Base-by-base conservation (phyloP, 257 asterid species). In the Apocynum venetum region DNA sequence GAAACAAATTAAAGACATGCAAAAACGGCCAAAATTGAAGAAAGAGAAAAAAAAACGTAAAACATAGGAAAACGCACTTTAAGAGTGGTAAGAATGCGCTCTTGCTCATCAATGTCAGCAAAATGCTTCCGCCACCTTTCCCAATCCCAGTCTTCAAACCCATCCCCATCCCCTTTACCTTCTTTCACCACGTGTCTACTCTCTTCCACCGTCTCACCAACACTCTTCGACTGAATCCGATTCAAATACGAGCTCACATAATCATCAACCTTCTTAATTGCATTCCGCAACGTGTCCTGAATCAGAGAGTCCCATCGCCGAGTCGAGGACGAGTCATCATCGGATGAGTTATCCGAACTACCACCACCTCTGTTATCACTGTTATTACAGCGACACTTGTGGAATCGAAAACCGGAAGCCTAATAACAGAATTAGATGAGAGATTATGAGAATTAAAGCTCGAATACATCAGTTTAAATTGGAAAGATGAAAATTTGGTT, bases 51-150 rank as follows among this genome's bases (percentile, higher is more conserved):
- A 9, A 17, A 17, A 40, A 31, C 6, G 64, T 51, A 48, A 52
- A 57, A 25, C 41, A 6, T 64, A 52, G 59, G 43, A 3, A 25
- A 71, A 38, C 41, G 73, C 55, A 95, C 99, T 96, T 91, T 90
- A 81, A 96, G 84, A 77, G 86, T 78, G 20, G 91, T 88, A 78
- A 91, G 83, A 77, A 89, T 71, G 31, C 93, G 90, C 82, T 91
- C 98, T 83, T 90, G 97, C 80, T 91, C 96, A 76, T 96, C 98
- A 68, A 93, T 90, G 83, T 88, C 92, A 2, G 73, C 75, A 75
- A 96, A 90, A 83, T 96, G 96, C 77, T 84, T 88, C 83, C 80
- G 87, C 99, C 99, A 96, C 79, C 92, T 89, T 84, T 91, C 98
- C 99, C 97, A 94, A 84, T 90, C 93, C 97, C 98, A 92, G 72